Evolutionary conservation across 1,139 yeast genomes (phyloP).

Genomic region (Yamadazyma triangularis): DNA sequence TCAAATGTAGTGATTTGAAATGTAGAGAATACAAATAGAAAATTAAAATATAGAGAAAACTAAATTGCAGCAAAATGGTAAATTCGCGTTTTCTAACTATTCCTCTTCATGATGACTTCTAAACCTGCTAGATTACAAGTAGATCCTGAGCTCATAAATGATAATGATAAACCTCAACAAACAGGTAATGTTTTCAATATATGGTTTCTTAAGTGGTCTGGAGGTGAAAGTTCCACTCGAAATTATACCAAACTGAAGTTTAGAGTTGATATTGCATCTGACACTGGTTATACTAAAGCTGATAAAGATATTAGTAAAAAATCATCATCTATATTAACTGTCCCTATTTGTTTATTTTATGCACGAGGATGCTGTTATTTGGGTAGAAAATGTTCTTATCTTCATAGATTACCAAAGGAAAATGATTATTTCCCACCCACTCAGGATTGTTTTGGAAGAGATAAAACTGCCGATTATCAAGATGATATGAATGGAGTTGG

Average conservation of each 20-base stretch:
- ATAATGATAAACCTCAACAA: constrained; percentile 64
- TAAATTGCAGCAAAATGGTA: too few species aligned
- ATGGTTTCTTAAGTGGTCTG: constrained; percentile 89
- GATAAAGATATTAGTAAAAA: constrained; percentile 21
- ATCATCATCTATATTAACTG: constrained; percentile 17
- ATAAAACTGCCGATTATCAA: constrained; percentile 72
- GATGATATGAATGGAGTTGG: constrained; percentile 98
- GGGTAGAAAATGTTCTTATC: constrained; percentile 70
- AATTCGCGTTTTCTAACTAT: too few species aligned
- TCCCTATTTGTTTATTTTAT: constrained; percentile 67
- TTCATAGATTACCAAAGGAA: constrained; percentile 68
- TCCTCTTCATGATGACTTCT: too few species aligned
- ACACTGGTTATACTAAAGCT: constrained; percentile 76
- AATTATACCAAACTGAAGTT: constrained; percentile 31
- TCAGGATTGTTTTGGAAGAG: constrained; percentile 91
- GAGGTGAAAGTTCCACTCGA: constrained; percentile 49
- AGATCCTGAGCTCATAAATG: constrained; percentile 59
- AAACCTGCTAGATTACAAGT: constrained; percentile 64
- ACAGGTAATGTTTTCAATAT: constrained; percentile 78
- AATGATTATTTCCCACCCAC: constrained; percentile 50
- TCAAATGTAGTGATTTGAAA: too few species aligned
- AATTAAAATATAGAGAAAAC: too few species aligned
- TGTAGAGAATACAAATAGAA: too few species aligned
- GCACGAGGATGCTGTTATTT: constrained; percentile 84
- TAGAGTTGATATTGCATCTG: constrained; percentile 56